Evolutionary conservation across 2,329 filamentous ascomycete species (phyloP).

Genomic region (Elsinoe perseae): DNA sequence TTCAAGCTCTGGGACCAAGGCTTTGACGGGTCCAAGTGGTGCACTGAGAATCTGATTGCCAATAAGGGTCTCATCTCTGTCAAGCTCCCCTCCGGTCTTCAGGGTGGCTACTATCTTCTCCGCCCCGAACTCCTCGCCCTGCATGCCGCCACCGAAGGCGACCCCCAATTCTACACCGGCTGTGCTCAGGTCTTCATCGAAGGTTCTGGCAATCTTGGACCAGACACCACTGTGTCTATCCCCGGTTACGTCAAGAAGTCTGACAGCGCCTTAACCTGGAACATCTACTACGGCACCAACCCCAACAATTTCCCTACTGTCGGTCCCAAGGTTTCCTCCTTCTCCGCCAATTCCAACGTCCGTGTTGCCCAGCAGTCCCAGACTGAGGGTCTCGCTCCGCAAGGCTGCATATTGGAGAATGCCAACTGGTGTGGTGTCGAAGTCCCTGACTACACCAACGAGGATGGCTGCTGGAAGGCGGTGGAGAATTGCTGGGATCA

Average conservation of each 20-base stretch:
- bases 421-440: slow-evolving; percentile 65
- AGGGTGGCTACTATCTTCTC: slow-evolving; percentile 61
- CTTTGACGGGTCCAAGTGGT: slow-evolving; percentile 58
- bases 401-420: slow-evolving; percentile 55
- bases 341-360: slow-evolving; percentile 28
- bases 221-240: slow-evolving; percentile 50
- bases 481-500: slow-evolving; percentile 46
- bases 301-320: slow-evolving; percentile 49
- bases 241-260: slow-evolving; percentile 55
- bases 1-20: slow-evolving; percentile 70
- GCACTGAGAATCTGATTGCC: slow-evolving; percentile 59
- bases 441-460: slow-evolving; percentile 48
- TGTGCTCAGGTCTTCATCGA: slow-evolving; percentile 64
- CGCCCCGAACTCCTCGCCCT: slow-evolving; percentile 63
- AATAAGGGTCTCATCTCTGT: slow-evolving; percentile 58
- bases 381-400: slow-evolving; percentile 47
- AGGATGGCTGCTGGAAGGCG: slow-evolving; percentile 28
- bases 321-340: slow-evolving; percentile 49
- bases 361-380: slow-evolving; percentile 23
- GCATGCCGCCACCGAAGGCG: slow-evolving; percentile 50
- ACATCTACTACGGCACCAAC: slow-evolving; percentile 52
- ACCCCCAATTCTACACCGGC: slow-evolving; percentile 66
- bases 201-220: slow-evolving; percentile 39
- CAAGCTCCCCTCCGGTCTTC: slow-evolving; percentile 53
- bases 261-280: slow-evolving; percentile 52